phyloP scores from a whole-genome alignment of 2,329 filamentous ascomycete species.

The Hirsutella minnesotensis region DNA sequence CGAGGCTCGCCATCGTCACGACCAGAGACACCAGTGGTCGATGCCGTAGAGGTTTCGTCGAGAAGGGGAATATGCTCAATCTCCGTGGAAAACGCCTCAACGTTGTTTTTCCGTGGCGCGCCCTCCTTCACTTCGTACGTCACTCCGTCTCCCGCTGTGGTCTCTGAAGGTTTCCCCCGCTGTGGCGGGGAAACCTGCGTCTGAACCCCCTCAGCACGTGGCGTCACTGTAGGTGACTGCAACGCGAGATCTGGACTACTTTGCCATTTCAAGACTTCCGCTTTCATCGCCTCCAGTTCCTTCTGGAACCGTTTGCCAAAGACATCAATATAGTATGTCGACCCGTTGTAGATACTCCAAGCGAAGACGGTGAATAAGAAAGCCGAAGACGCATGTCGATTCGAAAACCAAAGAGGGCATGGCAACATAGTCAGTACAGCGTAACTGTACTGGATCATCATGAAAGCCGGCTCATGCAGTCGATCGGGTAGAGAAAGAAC shows the following conservation, averaged over 20 bases:
- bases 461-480: conserved; percentile 83
- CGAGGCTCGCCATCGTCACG: background rate
- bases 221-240: conserved; percentile 21
- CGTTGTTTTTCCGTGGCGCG: conserved; percentile 8
- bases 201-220: conserved; percentile 13
- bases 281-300: conserved; percentile 79
- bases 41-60: conserved; percentile 26
- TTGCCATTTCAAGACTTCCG: conserved; percentile 85
- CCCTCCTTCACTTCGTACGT: conserved; percentile 2
- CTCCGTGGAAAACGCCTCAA: conserved; percentile 13
- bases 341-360: conserved; percentile 94
- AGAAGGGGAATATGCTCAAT: conserved; percentile 48
- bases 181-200: conserved; percentile 5
- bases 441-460: conserved; percentile 90
- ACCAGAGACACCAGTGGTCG: conserved; percentile 29
- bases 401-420: conserved; percentile 91
- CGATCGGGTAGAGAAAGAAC: conserved; percentile 65
- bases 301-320: conserved; percentile 96
- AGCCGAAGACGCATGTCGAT: conserved; percentile 60
- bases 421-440: conserved; percentile 89
- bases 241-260: conserved; percentile 37
- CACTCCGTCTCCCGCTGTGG: conserved; percentile 2
- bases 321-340: conserved; percentile 96
- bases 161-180: conserved; percentile 7
- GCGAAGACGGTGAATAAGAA: conserved; percentile 79